Conservation (phyloP, 2,329 filamentous ascomycete species). For the Camptophora hylomeconis region DNA sequence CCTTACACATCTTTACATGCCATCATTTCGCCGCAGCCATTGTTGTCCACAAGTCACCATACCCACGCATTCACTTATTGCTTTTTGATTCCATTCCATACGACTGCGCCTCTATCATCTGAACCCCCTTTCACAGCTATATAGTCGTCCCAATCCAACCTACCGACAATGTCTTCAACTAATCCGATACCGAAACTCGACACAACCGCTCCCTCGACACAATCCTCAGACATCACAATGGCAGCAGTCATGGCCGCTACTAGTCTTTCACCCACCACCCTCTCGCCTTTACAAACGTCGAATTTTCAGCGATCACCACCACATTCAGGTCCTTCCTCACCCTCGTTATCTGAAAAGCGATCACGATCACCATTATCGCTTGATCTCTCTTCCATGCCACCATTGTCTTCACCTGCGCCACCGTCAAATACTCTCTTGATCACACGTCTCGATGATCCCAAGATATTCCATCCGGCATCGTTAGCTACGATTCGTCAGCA, state of each 20-base stretch:
- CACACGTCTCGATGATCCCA: conserved; percentile 33
- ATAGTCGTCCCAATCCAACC: not conserved
- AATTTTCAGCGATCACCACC: conserved; percentile 11
- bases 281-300: not conserved
- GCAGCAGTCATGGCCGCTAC: not conserved
- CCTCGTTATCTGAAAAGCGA: conserved; percentile 13
- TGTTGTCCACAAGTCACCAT: too few species aligned
- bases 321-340: conserved; percentile 19
- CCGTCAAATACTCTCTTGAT: conserved; percentile 39
- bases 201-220: not conserved
- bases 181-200: conserved; percentile 1
- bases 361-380: conserved; percentile 27
- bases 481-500: conserved; percentile 30
- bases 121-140: not conserved
- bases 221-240: not conserved
- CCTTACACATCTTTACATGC: too few species aligned
- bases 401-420: conserved; percentile 31
- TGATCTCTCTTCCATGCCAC: conserved; percentile 32
- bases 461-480: conserved; percentile 33
- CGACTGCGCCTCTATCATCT: not conserved
- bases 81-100: conserved; percentile 5
- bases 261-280: not conserved
- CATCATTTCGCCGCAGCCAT: too few species aligned
- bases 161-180: not conserved
- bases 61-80: too few species aligned